These are phyloP conservation scores for Colletotrichum shisoi DNA, from an alignment of 2,329 filamentous ascomycete genomes.

Conservation along the genomic window DNA sequence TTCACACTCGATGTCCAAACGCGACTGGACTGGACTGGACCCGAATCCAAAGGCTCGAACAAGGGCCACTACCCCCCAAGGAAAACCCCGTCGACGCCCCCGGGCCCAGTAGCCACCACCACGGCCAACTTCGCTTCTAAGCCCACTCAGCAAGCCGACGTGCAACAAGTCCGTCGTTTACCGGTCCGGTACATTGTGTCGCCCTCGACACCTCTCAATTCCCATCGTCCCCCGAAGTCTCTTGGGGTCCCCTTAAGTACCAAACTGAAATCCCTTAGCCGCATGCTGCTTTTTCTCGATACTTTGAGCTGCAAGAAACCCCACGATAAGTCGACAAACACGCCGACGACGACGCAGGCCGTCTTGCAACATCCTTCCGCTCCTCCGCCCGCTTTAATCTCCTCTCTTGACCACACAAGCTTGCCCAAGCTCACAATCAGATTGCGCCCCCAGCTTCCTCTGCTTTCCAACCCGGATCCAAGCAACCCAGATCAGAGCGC, in stretches of 20 bases:
- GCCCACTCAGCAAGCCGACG: constrained; percentile 1
- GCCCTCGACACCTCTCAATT: constrained; percentile 18
- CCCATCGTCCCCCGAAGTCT: constrained; percentile 12
- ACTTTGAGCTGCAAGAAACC: constrained; percentile 10
- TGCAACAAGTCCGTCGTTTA: constrained; percentile 5
- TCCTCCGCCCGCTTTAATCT: constrained; percentile 27
- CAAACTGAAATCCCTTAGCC: constrained; percentile 6
- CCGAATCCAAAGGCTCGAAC: constrained; percentile 32
- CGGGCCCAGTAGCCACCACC: constrained; percentile 17
- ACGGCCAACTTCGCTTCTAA: constrained; percentile 3
- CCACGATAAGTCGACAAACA: constrained; percentile 17
- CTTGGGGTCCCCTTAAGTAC: constrained; percentile 17
- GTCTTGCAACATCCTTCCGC: constrained; percentile 30
- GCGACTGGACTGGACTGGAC: constrained; percentile 27
- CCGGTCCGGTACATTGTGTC: constrained; percentile 17
- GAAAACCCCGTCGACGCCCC: constrained; percentile 33
- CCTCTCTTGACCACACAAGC: constrained; percentile 9
- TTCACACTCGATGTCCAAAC: constrained; percentile 31
- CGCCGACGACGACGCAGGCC: neutral
- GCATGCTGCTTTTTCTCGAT: constrained; percentile 18
- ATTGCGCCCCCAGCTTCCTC: constrained; percentile 15
- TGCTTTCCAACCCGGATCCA: neutral
- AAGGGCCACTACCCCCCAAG: constrained; percentile 24
- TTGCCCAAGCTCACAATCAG: constrained; percentile 11
- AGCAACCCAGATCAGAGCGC: neutral